Evolutionary conservation across 2,329 filamentous ascomycete species (phyloP).

Genomic region (Cordyceps tenuipes): DNA sequence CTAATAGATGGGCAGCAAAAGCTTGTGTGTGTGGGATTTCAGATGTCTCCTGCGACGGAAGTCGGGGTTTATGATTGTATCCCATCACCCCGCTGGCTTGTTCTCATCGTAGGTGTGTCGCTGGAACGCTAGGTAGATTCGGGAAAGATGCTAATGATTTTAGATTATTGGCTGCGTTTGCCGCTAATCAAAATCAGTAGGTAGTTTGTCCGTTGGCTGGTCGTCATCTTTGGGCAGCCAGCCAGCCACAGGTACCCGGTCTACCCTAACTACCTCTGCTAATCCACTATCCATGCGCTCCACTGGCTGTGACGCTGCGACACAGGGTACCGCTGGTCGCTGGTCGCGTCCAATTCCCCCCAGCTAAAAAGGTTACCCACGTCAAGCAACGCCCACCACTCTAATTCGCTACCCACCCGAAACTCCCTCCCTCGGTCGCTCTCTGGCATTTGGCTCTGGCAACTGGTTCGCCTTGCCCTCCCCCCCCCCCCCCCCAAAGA

Average conservation of each 20-base stretch:
- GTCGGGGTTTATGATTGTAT: too few species aligned
- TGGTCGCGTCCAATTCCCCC: background rate
- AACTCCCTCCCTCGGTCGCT: background rate
- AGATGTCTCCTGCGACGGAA: background rate
- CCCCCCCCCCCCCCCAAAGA: too few species aligned
- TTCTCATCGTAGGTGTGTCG: too few species aligned
- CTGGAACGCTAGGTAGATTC: background rate
- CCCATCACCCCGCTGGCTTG: too few species aligned
- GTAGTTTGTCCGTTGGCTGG: background rate
- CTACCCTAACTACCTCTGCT: too few species aligned
- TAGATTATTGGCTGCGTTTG: background rate
- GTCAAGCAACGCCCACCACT: background rate
- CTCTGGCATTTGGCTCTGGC: too few species aligned
- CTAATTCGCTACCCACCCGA: background rate
- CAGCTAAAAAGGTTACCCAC: background rate
- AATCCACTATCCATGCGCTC: too few species aligned
- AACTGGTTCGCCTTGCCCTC: too few species aligned
- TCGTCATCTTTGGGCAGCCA: background rate
- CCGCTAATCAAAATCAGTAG: background rate
- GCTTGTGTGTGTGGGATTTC: background rate
- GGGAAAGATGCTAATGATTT: background rate
- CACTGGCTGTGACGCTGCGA: background rate
- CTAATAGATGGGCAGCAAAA: background rate
- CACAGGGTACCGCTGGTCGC: background rate
- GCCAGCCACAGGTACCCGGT: background rate